These are phyloP conservation scores for Aspergillus aculeatinus DNA, from an alignment of 2,329 filamentous ascomycete genomes.

Conservation along the genomic window DNA sequence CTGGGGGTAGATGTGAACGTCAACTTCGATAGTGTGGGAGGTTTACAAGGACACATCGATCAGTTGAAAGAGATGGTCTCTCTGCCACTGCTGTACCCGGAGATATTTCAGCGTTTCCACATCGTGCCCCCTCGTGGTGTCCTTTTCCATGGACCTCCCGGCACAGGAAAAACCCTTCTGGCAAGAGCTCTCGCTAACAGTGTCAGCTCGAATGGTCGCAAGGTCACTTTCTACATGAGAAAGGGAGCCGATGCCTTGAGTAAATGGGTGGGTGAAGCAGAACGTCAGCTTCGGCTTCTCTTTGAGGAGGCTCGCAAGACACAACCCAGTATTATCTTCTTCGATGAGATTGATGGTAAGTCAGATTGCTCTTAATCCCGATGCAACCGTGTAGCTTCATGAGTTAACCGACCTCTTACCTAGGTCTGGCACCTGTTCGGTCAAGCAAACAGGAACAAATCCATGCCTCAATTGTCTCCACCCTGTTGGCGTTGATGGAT, in stretches of 20 bases:
- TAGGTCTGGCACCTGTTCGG: conserved; percentile 78
- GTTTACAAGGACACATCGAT: conserved; percentile 89
- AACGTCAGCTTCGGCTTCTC: conserved; percentile 86
- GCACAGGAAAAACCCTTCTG: conserved; percentile 96
- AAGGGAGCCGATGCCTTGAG: conserved; percentile 96
- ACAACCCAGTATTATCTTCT: conserved; percentile 98
- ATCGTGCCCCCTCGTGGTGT: conserved; percentile 94
- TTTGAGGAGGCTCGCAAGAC: conserved; percentile 96
- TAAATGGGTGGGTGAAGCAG: conserved; percentile 98
- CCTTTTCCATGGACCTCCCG: conserved; percentile 92
- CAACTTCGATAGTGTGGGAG: conserved; percentile 91
- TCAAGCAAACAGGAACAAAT: conserved; percentile 99
- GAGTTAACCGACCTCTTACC: not conserved
- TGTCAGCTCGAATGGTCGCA: conserved; percentile 81
- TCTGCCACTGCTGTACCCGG: conserved; percentile 87
- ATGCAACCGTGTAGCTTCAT: not conserved
- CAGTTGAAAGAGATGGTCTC: conserved; percentile 99
- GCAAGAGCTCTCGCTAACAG: conserved; percentile 90
- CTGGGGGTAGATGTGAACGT: conserved; percentile 90
- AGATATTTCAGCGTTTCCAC: conserved; percentile 86
- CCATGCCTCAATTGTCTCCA: conserved; percentile 95
- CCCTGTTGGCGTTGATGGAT: conserved; percentile 90
- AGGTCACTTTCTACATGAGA: conserved; percentile 99
- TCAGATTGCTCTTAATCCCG: not conserved
- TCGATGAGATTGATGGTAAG: conserved; percentile 93